Evolutionary conservation across 805 yeast species (phyloP).

Genomic region (Wickerhamomyces silvicola): DNA sequence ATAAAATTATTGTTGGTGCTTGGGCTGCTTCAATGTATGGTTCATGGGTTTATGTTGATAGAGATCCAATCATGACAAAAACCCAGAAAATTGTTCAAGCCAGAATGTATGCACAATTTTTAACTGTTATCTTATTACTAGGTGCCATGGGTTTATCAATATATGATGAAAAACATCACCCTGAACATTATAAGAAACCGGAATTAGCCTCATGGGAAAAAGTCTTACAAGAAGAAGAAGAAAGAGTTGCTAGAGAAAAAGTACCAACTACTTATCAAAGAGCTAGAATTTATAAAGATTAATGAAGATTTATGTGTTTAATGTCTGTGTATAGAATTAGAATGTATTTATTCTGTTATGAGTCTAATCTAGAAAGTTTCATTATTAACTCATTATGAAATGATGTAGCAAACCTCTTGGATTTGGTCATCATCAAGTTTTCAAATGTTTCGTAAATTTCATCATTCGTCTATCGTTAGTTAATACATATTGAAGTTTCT

Average conservation of each 20-base stretch:
- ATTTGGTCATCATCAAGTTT: constrained; percentile 17
- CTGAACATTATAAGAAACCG: constrained; percentile 28
- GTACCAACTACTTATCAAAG: constrained; percentile 26
- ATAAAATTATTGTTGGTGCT: constrained; percentile 58
- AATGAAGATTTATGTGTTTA: background rate
- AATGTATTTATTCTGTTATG: background rate
- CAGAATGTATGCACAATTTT: constrained; percentile 84
- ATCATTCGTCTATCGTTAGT: constrained; percentile 1
- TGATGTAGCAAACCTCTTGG: constrained; percentile 3
- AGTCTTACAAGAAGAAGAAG: constrained; percentile 37
- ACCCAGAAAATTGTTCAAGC: constrained; percentile 83
- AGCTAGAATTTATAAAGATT: constrained; percentile 28
- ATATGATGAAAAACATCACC: constrained; percentile 53
- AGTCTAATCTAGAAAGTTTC: no score
- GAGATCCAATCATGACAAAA: constrained; percentile 66
- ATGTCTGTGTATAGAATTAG: background rate
- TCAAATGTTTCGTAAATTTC: constrained; percentile 23
- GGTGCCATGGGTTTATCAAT: constrained; percentile 63
- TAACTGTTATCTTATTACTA: constrained; percentile 64
- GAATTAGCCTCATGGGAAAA: constrained; percentile 42
- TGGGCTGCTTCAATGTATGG: constrained; percentile 83
- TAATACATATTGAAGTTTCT: no score
- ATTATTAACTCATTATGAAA: constrained; percentile 10
- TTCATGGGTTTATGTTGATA: constrained; percentile 67
- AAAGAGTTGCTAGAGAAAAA: constrained; percentile 20